Conservation (phyloP, 257 asterid genomes). For the Misopates orontium region DNA sequence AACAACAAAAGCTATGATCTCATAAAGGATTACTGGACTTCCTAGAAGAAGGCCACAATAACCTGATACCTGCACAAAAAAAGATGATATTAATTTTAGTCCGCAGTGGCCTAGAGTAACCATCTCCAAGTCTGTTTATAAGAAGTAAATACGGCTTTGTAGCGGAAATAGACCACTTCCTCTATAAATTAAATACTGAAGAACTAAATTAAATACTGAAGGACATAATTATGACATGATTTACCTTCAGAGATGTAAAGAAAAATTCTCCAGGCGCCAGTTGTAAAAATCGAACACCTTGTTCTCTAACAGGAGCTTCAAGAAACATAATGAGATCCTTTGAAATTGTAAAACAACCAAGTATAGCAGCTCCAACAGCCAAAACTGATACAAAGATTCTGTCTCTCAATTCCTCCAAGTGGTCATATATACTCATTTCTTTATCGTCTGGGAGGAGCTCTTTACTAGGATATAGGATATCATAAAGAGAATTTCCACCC, state of each 20-base stretch:
- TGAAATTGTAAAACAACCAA: conserved; percentile 84
- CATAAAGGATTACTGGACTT: conserved; percentile 88
- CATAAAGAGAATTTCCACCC: conserved; percentile 61
- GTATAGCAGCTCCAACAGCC: conserved; percentile 91
- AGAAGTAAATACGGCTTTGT: no score
- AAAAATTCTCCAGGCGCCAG: conserved; percentile 98
- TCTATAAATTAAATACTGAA: background rate
- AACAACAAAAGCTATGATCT: conserved; percentile 90
- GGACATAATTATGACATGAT: conserved; percentile 20
- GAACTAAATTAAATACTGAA: background rate
- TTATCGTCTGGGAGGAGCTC: conserved; percentile 98
- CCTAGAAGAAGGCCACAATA: conserved; percentile 92
- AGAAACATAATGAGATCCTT: conserved; percentile 91
- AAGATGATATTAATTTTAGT: conserved; percentile 17
- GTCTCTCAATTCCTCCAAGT: conserved; percentile 86
- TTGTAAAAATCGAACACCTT: conserved; percentile 95
- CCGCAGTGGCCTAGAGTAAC: background rate
- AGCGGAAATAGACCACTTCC: background rate
- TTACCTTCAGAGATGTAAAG: conserved; percentile 94
- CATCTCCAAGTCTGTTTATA: background rate
- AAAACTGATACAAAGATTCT: conserved; percentile 78
- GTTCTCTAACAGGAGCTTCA: conserved; percentile 85
- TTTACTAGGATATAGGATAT: conserved; percentile 86
- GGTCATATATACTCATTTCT: conserved; percentile 96
- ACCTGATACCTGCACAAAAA: conserved; percentile 80